Evolutionary conservation across 305 asterid genomes (phyloP).

Genomic region (Fraxinus paxiana): DNA sequence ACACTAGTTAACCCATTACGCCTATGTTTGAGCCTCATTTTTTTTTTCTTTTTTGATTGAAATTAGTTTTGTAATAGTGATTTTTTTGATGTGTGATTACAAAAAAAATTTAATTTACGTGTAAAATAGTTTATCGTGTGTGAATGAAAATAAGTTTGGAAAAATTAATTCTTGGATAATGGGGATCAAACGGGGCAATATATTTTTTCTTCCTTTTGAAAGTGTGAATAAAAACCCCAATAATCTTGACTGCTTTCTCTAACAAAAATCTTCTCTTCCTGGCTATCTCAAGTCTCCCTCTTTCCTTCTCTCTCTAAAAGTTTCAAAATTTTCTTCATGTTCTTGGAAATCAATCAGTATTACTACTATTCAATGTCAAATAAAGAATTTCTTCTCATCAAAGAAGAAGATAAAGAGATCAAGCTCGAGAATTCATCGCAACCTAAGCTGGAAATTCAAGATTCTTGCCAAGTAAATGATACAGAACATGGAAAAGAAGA

Average conservation of each 20-base stretch:
- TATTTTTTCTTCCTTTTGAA: not conserved
- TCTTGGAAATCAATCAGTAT: slow-evolving; percentile 29
- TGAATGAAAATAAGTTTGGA: too few species aligned
- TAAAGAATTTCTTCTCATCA: not conserved
- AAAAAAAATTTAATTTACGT: too few species aligned
- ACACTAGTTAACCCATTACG: not conserved
- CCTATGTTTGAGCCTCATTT: too few species aligned
- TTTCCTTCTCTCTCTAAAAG: not conserved
- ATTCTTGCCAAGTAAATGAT: not conserved
- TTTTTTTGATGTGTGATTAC: too few species aligned
- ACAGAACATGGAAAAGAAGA: not conserved
- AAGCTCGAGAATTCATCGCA: not conserved
- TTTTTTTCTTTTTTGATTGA: too few species aligned
- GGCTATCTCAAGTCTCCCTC: not conserved
- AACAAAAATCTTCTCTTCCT: not conserved
- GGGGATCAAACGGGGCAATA: not conserved
- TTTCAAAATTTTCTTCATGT: slow-evolving; percentile 23
- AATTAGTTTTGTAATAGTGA: too few species aligned
- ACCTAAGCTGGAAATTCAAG: not conserved
- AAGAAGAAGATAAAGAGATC: not conserved
- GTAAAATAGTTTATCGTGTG: too few species aligned
- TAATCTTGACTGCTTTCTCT: not conserved
- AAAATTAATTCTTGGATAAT: too few species aligned
- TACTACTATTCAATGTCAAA: slow-evolving; percentile 32
- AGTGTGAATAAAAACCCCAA: not conserved